Base-by-base conservation (phyloP, 108 stramenopile genomes). In the Epithemia pelagica region DNA sequence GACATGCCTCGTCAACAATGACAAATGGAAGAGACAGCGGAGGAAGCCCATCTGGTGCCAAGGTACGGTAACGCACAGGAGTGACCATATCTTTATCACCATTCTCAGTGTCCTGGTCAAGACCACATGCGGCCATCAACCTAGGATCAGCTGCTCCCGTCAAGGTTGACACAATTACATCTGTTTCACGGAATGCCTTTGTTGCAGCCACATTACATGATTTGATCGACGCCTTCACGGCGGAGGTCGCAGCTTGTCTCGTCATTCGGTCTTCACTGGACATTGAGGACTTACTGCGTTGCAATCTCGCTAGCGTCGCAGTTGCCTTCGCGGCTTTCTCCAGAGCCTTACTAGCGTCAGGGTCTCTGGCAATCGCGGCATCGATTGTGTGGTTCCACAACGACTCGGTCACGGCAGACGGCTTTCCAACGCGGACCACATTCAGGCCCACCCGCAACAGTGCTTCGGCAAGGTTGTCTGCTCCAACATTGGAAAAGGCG, bases 101-200 rank as follows among this genome's bases (percentile, higher is more conserved):
- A 31, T 59, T 59, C 53, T 72, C 65, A 18, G 23, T 32, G 25
- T 61, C 37, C 0, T 84, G 81, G 26, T 83, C 79, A 46, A 92
- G 74, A 24, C 91, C 91, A 66, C 91, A 93, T 8, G 94, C 90
- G n/a, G 95, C 94, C 53, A 92, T 62, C 7, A 99, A 82, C 31
- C 96, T 89, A 15, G 94, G 76, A 74, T 99, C 98, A 2, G 93
- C 95, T 15, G 99, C 97, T 27, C 97, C 97, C 5, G 94, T 92
- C 31, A 93, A 98, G 3, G 97, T 98, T 27, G 85, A 77, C 28
- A 98, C 97, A 62, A 99, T 95, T 20, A 98, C 90, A 72, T 99
- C 97, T 10, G 97, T 97, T 15, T 94, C 94, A 32, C 95, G 84
- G 30, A 99, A 68, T n/a, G 96, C 90, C 61, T 77, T 82, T 7